Evolutionary conservation across 2,329 filamentous ascomycete species (phyloP).

Genomic region (Penicillium hesseltinei): DNA sequence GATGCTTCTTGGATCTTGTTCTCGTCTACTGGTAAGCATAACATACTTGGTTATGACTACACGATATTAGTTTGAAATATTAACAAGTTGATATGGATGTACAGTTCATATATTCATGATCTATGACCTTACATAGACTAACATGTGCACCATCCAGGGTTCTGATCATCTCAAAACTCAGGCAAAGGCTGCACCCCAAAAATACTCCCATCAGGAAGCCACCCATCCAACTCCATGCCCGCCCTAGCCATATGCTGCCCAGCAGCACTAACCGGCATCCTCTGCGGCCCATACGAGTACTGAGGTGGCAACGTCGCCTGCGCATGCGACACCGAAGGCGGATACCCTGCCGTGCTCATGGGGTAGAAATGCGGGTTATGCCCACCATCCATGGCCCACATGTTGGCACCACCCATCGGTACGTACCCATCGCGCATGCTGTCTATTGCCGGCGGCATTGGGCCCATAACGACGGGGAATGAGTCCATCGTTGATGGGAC

Average conservation of each 20-base stretch:
- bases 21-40: not conserved
- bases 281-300: slow-evolving; percentile 25
- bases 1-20: not conserved
- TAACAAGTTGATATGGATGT: not conserved
- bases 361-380: slow-evolving; percentile 12
- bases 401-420: slow-evolving; percentile 16
- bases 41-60: not conserved
- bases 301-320: slow-evolving; percentile 20
- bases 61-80: not conserved
- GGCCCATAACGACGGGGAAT: slow-evolving; percentile 18
- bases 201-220: slow-evolving; percentile 32
- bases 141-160: not conserved
- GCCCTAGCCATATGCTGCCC: slow-evolving; percentile 15
- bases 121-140: not conserved
- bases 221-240: slow-evolving; percentile 33
- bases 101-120: not conserved
- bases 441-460: slow-evolving; percentile 19
- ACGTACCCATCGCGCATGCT: slow-evolving; percentile 24
- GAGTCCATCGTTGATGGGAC: slow-evolving; percentile 12
- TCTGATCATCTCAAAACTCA: slow-evolving; percentile 20
- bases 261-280: slow-evolving; percentile 14
- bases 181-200: slow-evolving; percentile 30
- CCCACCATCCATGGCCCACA: slow-evolving; percentile 26
- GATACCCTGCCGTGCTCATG: slow-evolving; percentile 17
- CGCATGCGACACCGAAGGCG: slow-evolving; percentile 19